Base-by-base conservation (phyloP, 441 rosid genomes). In the Cnidoscolus chayamansa region DNA sequence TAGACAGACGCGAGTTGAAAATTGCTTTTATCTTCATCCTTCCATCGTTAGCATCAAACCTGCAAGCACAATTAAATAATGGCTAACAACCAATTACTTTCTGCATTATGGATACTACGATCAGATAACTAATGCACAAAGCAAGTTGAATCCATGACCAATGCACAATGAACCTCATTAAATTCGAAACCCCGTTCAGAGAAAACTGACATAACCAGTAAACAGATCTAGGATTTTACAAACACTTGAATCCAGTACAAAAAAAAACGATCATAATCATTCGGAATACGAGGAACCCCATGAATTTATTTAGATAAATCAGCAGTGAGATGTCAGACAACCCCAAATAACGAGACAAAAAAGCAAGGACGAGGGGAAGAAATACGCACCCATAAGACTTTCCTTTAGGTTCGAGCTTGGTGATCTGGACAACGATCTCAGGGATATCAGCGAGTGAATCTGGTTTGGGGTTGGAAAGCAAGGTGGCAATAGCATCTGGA, bases 11-110 rank as follows among this genome's bases (percentile, higher is more conserved):
- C 2, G 97, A 81, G n/a, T 86, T 86, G 35, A 91, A 82, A 48
- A 90, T 87, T 0, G 90, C 91, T 75, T 86, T 88, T 4, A 92
- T 59, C 47, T 81, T 92, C 79, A 57, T 77, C 77, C 78, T 94
- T 8, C 97, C 97, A 68, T 92, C 97, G 47, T 79, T 90, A 2
- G 97, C 97, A 70, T 71, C 85, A 75, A 94, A 92, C 65, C 97
- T 94, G 75, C 30, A 58, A 71, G 0, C 47, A 4, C 25, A 25
- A 40, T 5, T 40, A 40, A 40, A 64, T 16, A 12, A 0, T 6
- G 3, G 47, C 5, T 20, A 2, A 11, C 37, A 0, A 56, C 37
- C 12, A 10, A 30, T 25, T 31, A 58, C 4, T 58, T 30, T 58
- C 35, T 11, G 15, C 5, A 56, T 9, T 19, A 20, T 2, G 61